Evolutionary conservation across 345 rosid genomes (phyloP), one percentile per base, ranked within the genome.

Genomic region (Citrus sp.): DNA sequence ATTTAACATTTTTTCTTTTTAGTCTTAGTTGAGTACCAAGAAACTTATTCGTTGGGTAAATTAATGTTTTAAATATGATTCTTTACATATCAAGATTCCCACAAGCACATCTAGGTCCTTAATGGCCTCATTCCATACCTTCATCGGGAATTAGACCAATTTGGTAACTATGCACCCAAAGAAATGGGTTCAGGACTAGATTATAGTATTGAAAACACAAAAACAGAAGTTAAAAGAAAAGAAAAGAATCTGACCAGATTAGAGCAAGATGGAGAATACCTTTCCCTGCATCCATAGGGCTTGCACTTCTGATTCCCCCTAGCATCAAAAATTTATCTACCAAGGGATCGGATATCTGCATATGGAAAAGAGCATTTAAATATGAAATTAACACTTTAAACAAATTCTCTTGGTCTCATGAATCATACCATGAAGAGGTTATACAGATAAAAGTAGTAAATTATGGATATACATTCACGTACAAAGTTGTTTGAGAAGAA

Each of bases 261-360:
- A 59, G 55, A 74, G 68, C 69, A 66, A 7, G 80, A 76, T 65
- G 74, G 25, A 59, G 25, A 66, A 81, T 81, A 91, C 97, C 97
- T 88, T 88, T 87, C 66, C 88, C 92, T 59, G 85, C 88, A 79
- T 90, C 90, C 72, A 69, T 71, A 79, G 88, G 93, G 71, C 88
- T 87, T 51, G 80, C 76, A 80, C 93, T 85, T 80, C 51, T 79
- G 54, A 13, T 79, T 64, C 97, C 98, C 77, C 93, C 96, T 62
- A 92, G 73, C 79, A 77, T 82, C 80, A 83, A 34, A 83, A 92
- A 92, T 80, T 86, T 85, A 65, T 84, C 85, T 75, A 87, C 80
- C 87, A 89, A 80, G 72, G 83, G 65, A 68, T 81, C 79, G 38
- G 80, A 81, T 71, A 78, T 80, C 98, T 94, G 84, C 82, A 60